Evolutionary conservation across 169 alveolate species (phyloP).

Genomic region (Eimeria praecox): DNA sequence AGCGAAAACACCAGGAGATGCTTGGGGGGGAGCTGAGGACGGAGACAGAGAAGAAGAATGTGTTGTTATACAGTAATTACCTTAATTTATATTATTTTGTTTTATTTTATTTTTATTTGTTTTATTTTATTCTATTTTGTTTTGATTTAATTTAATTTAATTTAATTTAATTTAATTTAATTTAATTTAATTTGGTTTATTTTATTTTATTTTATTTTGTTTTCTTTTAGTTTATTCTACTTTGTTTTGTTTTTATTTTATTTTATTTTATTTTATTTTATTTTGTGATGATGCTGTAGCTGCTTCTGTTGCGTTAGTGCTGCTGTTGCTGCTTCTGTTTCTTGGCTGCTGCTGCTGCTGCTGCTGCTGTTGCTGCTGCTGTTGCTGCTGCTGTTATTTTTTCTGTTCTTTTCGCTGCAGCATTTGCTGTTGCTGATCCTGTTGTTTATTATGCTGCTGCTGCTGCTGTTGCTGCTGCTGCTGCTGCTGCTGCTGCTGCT

Average conservation of each 20-base stretch:
- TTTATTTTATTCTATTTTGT: no score
- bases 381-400: conserved; percentile 35
- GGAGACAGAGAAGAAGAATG: conserved; percentile 86
- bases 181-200: no score
- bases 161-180: no score
- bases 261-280: background rate
- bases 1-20: conserved; percentile 92
- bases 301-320: background rate
- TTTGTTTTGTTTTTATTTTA: background rate
- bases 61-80: conserved; percentile 65
- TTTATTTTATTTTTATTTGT: background rate
- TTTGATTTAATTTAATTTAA: no score
- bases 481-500: conserved; percentile 37
- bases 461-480: conserved; percentile 33
- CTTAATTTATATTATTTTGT: no score
- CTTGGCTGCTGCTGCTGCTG: background rate
- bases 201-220: no score
- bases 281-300: background rate
- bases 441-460: background rate
- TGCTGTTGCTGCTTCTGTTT: background rate
- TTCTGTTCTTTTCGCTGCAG: background rate
- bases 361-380: conserved; percentile 20
- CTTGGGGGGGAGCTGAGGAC: conserved; percentile 93
- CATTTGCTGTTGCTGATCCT: no score
- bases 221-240: no score